Percentiles rank a stretch among this genome's conserved stretches.
Conservation (phyloP, 257 asterid species). For the Scutellaria baicalensis region DNA sequence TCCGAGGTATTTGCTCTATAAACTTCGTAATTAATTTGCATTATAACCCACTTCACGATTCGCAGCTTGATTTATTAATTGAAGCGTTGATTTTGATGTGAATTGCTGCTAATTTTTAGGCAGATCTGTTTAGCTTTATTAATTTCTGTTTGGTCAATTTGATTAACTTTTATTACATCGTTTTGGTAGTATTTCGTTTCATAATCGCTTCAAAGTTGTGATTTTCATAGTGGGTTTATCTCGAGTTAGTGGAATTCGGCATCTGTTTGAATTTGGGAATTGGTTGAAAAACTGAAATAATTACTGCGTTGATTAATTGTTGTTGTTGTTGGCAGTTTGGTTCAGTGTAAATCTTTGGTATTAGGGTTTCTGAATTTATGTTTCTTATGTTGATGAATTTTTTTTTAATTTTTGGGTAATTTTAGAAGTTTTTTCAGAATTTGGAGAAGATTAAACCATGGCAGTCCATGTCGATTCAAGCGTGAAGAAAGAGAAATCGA, state of each 20-base stretch:
- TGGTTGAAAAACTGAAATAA: background rate
- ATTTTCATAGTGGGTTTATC: background rate
- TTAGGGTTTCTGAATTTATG: background rate
- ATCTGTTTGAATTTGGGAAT: background rate
- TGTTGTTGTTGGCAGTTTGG: background rate
- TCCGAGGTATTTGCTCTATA: background rate
- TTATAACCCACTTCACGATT: background rate
- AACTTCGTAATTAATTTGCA: background rate
- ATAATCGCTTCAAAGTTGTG: background rate
- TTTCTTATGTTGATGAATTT: background rate
- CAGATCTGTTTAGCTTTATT: slow-evolving; percentile 17
- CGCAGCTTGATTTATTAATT: background rate
- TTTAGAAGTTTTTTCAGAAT: slow-evolving; percentile 9
- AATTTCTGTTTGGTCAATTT: background rate
- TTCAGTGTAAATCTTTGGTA: background rate
- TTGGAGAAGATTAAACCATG: slow-evolving; percentile 35
- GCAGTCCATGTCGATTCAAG: slow-evolving; percentile 45
- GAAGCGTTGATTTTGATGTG: background rate
- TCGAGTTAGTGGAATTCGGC: background rate
- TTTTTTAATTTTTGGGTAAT: background rate
- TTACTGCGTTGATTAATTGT: background rate
- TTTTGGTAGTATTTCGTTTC: background rate
- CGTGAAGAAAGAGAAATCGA: slow-evolving; percentile 35
- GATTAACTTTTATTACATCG: background rate
- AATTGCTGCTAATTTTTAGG: background rate